These are phyloP conservation scores for Pestalotiopsis sp. DNA, from an alignment of 2,329 filamentous ascomycete species.

Conservation along the genomic window DNA sequence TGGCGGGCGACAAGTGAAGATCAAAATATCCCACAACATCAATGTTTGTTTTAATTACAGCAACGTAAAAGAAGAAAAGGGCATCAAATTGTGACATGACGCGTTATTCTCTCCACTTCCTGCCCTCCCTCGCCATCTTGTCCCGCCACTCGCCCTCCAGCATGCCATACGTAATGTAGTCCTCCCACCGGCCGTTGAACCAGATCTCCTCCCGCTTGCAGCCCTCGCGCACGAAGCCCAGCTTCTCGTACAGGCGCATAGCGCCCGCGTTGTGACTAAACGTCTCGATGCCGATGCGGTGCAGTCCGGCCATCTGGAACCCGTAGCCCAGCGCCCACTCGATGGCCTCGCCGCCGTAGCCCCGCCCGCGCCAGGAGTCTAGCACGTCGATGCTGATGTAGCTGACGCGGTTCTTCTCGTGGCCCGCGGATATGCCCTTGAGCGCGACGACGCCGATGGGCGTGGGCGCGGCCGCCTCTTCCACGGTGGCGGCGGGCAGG, in stretches of 20 bases:
- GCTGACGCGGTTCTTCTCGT: slow-evolving; percentile 43
- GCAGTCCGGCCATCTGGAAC: slow-evolving; percentile 36
- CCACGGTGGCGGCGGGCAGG: slow-evolving; percentile 7
- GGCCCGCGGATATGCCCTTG: slow-evolving; percentile 20
- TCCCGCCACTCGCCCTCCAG: slow-evolving; percentile 36
- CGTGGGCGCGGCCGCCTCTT: not conserved
- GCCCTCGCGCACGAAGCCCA: slow-evolving; percentile 39
- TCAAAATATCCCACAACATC: not conserved
- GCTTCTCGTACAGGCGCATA: slow-evolving; percentile 31
- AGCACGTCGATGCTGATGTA: slow-evolving; percentile 36
- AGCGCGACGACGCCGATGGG: slow-evolving; percentile 38
- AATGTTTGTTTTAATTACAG: too few species aligned
- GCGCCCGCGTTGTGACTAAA: slow-evolving; percentile 36
- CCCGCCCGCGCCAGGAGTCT: slow-evolving; percentile 29
- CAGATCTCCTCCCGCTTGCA: slow-evolving; percentile 34
- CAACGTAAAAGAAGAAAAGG: too few species aligned
- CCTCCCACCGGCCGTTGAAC: slow-evolving; percentile 37
- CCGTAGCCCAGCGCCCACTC: slow-evolving; percentile 36
- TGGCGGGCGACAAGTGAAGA: not conserved
- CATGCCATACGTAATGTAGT: slow-evolving; percentile 35
- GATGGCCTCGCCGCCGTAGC: slow-evolving; percentile 41
- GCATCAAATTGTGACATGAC: too few species aligned
- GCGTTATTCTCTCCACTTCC: slow-evolving; percentile 12
- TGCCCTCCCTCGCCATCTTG: slow-evolving; percentile 17
- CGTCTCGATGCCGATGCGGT: slow-evolving; percentile 35